Evolutionary conservation across 1,284 basidiomycete genomes (phyloP).

Genomic region (Veloboletus limbatus): DNA sequence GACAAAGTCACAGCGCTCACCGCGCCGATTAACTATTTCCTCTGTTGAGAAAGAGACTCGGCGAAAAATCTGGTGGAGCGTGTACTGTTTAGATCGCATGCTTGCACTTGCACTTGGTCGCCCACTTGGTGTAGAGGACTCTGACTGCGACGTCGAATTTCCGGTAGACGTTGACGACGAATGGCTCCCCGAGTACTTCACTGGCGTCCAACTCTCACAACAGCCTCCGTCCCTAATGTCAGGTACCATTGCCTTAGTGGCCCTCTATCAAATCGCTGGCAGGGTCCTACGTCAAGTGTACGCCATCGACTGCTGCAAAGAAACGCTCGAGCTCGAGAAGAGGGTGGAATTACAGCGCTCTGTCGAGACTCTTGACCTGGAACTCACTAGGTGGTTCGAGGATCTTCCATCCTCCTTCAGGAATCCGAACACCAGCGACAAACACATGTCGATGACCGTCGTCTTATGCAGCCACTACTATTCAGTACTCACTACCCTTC

Average conservation of each 20-base stretch:
- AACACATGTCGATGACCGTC: slow-evolving; percentile 83
- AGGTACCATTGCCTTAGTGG: slow-evolving; percentile 72
- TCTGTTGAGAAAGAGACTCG: slow-evolving; percentile 84
- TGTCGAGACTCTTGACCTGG: slow-evolving; percentile 74
- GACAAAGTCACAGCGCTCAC: slow-evolving; percentile 61
- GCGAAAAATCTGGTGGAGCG: slow-evolving; percentile 87
- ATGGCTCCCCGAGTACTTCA: slow-evolving; percentile 66
- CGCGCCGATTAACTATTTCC: slow-evolving; percentile 65
- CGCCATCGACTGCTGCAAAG: slow-evolving; percentile 70
- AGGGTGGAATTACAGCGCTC: slow-evolving; percentile 67
- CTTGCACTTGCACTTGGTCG: slow-evolving; percentile 83
- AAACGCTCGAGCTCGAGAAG: slow-evolving; percentile 69
- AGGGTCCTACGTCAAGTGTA: slow-evolving; percentile 81
- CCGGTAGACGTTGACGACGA: slow-evolving; percentile 83
- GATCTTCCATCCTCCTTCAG: slow-evolving; percentile 72
- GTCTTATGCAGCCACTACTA: slow-evolving; percentile 89
- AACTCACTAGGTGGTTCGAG: slow-evolving; percentile 80
- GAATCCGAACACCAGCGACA: slow-evolving; percentile 64
- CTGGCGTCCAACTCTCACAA: slow-evolving; percentile 53
- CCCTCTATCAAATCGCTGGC: slow-evolving; percentile 80
- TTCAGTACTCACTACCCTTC: slow-evolving; percentile 82
- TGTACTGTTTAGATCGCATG: slow-evolving; percentile 87
- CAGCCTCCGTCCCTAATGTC: slow-evolving; percentile 71
- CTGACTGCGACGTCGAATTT: slow-evolving; percentile 78
- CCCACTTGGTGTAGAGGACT: slow-evolving; percentile 75